Base-by-base conservation (phyloP, 495 filamentous ascomycete species). In the Cercophora samala region DNA sequence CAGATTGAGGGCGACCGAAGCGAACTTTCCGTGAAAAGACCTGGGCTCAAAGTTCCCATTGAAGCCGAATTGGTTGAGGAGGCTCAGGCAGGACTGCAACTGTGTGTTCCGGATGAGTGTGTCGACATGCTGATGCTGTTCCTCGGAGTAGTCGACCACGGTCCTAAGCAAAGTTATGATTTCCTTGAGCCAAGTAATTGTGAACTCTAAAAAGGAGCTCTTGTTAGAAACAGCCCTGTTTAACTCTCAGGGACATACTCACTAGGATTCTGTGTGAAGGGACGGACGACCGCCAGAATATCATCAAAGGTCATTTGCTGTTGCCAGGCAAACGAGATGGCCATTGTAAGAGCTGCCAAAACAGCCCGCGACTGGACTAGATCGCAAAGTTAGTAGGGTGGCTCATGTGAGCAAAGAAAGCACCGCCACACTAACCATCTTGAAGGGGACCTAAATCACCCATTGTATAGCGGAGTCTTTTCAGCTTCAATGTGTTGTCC, bases 1-100 rank as follows among this genome's bases (percentile, higher is more conserved):
- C 42, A 93, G 79, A 73, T 91, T 88, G 46, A 96, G 78, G 42
- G 88, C 86, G 1, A 89, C 78, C 84, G 88, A 90, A n/a, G 92
- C 86, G 60, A 96, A 81, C 70, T 89, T 91, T 25, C 88, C 88
- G 29, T 86, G 75, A 24, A 91, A 81, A 29, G 76, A 83, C 22
- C 90, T 87, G 15, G 83, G 79, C 55, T 84, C 79, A 59, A 81
- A 82, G 58, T 86, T 86, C 21, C 86, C 87, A 54, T 80, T 82
- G 72, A 86, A 91, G 19, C 88, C 88, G 26, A 93, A 78, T 60
- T 88, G 85, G 64, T 87, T 88, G 67, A 91, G 85, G 26, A 92
- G 80, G 74, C 89, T 89, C 37, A 92, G 81, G 76, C 86, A 89
- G 65, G 88, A 80, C 68, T 90, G 88, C 53, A 94, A 83, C 51